Percentiles rank a stretch among this genome's conserved stretches.
These are phyloP conservation scores for Actinomucor elegans DNA, from an alignment of 371 early-diverging fungal species.

Conservation along the genomic window DNA sequence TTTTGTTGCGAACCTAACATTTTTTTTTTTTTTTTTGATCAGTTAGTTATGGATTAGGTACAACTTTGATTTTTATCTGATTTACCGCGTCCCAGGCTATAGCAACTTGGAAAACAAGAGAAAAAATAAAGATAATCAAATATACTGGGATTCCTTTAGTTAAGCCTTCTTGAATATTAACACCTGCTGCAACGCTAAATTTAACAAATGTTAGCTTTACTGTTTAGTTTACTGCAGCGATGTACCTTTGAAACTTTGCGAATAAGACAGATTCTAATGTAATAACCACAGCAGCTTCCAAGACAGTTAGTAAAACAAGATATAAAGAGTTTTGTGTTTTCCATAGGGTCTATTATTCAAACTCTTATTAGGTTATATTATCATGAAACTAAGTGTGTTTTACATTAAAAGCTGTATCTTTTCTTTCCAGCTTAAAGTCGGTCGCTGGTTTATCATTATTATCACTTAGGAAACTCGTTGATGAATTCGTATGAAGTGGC, in stretches of 20 bases:
- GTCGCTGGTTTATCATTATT: not conserved
- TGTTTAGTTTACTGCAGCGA: no score
- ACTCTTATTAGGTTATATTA: not conserved
- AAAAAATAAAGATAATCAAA: slow-evolving; percentile 72
- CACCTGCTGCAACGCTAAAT: not conserved
- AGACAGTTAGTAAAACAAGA: slow-evolving; percentile 40
- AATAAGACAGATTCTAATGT: slow-evolving; percentile 64
- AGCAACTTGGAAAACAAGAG: slow-evolving; percentile 71
- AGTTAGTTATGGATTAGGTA: no score
- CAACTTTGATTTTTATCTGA: no score
- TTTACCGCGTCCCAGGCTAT: slow-evolving; percentile 79
- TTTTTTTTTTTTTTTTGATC: not conserved
- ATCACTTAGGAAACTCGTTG: not conserved
- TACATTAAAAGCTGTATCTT: slow-evolving; percentile 10
- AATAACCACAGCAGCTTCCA: slow-evolving; percentile 70
- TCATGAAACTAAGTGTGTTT: not conserved
- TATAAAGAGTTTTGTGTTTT: slow-evolving; percentile 43
- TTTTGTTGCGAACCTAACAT: slow-evolving; percentile 69
- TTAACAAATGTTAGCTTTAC: no score
- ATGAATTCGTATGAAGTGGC: not conserved
- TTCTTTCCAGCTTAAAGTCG: not conserved
- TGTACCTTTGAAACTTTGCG: slow-evolving; percentile 43
- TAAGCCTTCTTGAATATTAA: slow-evolving; percentile 9
- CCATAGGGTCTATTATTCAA: slow-evolving; percentile 10
- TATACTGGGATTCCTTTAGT: slow-evolving; percentile 64